phyloP scores from a whole-genome alignment of 306 rosid species.

The Corylus heterophylla region DNA sequence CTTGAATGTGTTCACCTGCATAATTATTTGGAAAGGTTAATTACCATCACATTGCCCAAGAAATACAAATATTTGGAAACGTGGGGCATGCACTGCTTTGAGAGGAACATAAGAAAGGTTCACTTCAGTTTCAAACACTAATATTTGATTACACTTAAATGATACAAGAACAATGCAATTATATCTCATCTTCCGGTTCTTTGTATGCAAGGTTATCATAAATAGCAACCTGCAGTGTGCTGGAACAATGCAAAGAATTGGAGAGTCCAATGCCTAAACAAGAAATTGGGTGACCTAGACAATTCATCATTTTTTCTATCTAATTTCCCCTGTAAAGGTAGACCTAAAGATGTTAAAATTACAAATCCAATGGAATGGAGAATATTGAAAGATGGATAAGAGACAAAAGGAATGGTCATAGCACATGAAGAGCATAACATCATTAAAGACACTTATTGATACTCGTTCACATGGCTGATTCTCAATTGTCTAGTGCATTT shows the following conservation, averaged over 20 bases:
- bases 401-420: background rate
- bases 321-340: background rate
- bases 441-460: background rate
- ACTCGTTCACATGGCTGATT: background rate
- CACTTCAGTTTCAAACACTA: background rate
- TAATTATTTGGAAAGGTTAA: conserved; percentile 21
- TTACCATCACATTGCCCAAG: conserved; percentile 14
- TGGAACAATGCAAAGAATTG: background rate
- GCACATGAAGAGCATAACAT: background rate
- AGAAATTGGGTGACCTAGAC: background rate
- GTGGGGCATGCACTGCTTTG: background rate
- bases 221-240: background rate
- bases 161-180: background rate
- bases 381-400: background rate
- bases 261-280: background rate
- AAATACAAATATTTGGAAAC: background rate
- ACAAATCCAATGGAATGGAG: background rate
- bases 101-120: background rate
- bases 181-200: background rate
- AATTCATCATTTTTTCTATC: background rate
- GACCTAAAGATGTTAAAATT: background rate
- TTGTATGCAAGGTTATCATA: background rate
- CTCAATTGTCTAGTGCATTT: background rate
- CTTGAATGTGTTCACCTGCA: conserved; percentile 74
- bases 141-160: background rate